Percentiles rank a stretch among this genome's conserved stretches.
Conservation (phyloP, 176 grass and related monocot genomes). For the Lolium rigidum region DNA sequence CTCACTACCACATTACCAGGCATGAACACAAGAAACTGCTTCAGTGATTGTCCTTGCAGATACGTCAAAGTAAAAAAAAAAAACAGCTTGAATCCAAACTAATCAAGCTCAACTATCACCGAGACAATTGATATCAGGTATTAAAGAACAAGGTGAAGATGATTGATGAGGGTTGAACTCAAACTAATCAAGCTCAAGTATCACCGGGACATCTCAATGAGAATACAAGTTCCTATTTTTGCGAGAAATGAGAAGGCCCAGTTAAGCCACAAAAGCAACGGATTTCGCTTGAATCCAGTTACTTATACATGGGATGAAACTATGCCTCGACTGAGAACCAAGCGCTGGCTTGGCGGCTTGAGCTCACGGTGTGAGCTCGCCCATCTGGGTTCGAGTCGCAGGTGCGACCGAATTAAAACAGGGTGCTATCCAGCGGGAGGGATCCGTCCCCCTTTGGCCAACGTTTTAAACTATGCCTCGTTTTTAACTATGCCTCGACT, state of each 20-base stretch:
- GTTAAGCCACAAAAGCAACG: neutral
- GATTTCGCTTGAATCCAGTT: constrained; percentile 12
- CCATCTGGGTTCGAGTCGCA: too few species aligned
- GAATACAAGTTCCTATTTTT: neutral
- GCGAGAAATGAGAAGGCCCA: neutral
- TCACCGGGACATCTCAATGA: constrained; percentile 5
- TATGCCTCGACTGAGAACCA: neutral
- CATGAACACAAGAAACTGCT: neutral
- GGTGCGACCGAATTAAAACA: too few species aligned
- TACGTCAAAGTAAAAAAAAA: neutral
- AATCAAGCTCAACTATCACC: too few species aligned
- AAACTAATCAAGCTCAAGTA: constrained; percentile 16
- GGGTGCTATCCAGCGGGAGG: too few species aligned
- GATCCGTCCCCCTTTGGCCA: too few species aligned
- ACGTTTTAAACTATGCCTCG: neutral
- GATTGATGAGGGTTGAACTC: neutral
- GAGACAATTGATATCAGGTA: neutral
- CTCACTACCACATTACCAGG: neutral
- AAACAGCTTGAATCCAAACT: too few species aligned
- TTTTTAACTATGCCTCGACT: neutral
- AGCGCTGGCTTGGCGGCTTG: too few species aligned
- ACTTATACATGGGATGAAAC: neutral
- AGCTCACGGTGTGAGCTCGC: too few species aligned
- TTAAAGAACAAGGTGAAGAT: constrained; percentile 2
- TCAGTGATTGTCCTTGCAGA: neutral